Conservation (phyloP, 2,329 filamentous ascomycete species). For the Pseudocercospora cruenta region DNA sequence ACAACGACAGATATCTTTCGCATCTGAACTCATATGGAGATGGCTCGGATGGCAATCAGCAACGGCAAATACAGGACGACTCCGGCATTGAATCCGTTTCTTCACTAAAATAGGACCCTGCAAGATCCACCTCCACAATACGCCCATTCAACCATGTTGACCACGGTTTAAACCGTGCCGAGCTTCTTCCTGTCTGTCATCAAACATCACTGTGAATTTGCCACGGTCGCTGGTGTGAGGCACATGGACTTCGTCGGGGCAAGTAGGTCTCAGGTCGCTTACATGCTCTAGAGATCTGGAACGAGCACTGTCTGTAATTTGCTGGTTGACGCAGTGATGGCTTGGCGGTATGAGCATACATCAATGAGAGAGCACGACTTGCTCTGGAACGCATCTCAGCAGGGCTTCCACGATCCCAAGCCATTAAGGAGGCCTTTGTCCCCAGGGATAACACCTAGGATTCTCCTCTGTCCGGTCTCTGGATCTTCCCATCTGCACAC, state of each 20-base stretch:
- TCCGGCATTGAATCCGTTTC: conserved; percentile 1
- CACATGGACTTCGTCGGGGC: not conserved
- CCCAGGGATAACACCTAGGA: no score
- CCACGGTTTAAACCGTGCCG: not conserved
- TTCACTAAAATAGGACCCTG: not conserved
- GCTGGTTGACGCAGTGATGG: no score
- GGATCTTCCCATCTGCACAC: no score
- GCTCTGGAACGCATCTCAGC: no score
- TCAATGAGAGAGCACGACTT: not conserved
- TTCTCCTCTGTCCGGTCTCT: no score
- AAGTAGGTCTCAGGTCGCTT: not conserved
- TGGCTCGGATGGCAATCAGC: not conserved
- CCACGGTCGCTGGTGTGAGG: not conserved
- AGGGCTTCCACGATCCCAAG: no score
- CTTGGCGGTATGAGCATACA: not conserved
- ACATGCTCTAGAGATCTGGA: not conserved
- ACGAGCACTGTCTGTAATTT: not conserved
- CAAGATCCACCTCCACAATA: conserved; percentile 2
- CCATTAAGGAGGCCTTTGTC: no score
- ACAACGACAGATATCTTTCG: not conserved
- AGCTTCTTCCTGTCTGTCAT: not conserved
- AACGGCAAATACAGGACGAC: not conserved
- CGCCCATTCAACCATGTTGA: not conserved
- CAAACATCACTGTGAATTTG: not conserved
- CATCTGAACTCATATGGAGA: not conserved